A percentile compares a stretch with the other conserved stretches of the same genome.
Conservation (phyloP, 192 early-diverging fungal species). For the Pilobolus umbonatus region DNA sequence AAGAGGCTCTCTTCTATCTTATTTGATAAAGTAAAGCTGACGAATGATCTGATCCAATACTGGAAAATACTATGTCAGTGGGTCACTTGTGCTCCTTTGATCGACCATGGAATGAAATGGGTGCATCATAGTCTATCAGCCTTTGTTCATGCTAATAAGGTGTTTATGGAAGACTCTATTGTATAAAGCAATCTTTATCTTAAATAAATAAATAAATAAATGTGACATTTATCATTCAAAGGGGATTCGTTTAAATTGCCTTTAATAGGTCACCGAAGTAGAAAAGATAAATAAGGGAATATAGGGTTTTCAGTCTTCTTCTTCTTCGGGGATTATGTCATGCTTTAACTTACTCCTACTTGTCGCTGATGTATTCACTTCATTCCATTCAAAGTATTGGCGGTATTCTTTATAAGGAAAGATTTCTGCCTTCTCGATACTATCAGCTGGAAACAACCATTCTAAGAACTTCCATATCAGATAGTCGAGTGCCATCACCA, state of each 20-base stretch:
- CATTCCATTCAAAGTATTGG: background rate
- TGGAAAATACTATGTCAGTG: conserved; percentile 12
- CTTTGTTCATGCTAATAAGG: background rate
- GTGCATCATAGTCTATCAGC: background rate
- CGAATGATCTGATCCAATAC: background rate
- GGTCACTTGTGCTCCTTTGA: background rate
- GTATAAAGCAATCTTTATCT: conserved; percentile 2
- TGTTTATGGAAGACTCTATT: too few relatives aligned
- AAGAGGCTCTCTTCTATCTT: conserved; percentile 3
- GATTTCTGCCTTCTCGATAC: conserved; percentile 67
- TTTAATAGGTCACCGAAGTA: background rate
- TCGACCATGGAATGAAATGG: too few relatives aligned
- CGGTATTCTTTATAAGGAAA: conserved; percentile 61
- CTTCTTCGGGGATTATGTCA: background rate
- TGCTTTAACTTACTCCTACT: background rate
- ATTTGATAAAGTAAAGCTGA: conserved; percentile 11
- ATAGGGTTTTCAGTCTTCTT: background rate
- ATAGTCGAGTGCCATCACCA: conserved; percentile 86
- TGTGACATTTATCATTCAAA: background rate
- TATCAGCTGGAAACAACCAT: conserved; percentile 66
- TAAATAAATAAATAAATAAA: background rate
- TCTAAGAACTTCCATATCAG: conserved; percentile 78
- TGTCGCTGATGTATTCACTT: background rate
- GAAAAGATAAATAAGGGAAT: background rate
- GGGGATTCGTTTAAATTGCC: background rate